Base-by-base conservation (phyloP, 2,329 filamentous ascomycete species). In the Ceratocystis diversiconidia region DNA sequence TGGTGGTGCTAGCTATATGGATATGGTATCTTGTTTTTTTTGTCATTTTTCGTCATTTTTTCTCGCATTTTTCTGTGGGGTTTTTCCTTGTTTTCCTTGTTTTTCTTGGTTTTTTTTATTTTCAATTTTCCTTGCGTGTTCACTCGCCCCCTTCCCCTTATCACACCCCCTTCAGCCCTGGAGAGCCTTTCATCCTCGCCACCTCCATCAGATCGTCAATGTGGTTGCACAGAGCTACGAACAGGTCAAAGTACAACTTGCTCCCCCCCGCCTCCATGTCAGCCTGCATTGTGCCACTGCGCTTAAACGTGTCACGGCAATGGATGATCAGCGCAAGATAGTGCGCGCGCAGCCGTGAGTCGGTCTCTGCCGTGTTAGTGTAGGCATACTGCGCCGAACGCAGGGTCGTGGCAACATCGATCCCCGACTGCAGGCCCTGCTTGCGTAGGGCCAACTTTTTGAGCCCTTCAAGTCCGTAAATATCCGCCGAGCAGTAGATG, bases 141-240 rank as follows among this genome's bases (percentile, higher is more conserved):
- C 17, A 19, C 12, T 17, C 5, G 2, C 50, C 22, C 22, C 10
- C 50, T 30, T 5, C 22, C 22, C 28, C 52, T 7, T 68, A 70
- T 82, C 74, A 84, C 74, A 84, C 36, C 36, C 10, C 36, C 36
- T 41, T 79, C 62, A 80, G 82, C 77, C 77, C 80, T 67, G 82
- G 81, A 68, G 80, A 80, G 69, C 44, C 32, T 28, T 80, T 78
- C 74, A 81, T 83, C 75, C 86, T 88, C 83, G 84, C 87, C 77
- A 90, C 85, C 75, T 94, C 90, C 78, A 90, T 87, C 78, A 96
- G 85, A 77, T 96, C 92, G 83, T 96, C 92, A 74, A 96, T 88
- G 80, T 96, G 92, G 79, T 96, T 96, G 82, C 90, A 95, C 87
- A 96, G 89, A 73, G 92, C 92, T 75, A 96, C 92, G 77, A 96